These are phyloP conservation scores for Xylariaceae sp. DNA, from an alignment of 2,329 filamentous ascomycete genomes.

Conservation along the genomic window DNA sequence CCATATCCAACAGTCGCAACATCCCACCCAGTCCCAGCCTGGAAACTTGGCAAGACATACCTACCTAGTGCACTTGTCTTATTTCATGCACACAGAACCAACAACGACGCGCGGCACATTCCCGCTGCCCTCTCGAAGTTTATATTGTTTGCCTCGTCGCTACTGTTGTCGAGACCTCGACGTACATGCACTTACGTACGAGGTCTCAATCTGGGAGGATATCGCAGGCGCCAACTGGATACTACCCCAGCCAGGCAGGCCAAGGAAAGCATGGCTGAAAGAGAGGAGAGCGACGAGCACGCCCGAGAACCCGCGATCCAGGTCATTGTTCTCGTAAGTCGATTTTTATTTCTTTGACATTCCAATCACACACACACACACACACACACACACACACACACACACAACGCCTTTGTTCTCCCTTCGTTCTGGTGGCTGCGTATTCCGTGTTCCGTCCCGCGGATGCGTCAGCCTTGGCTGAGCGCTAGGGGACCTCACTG, in stretches of 20 bases:
- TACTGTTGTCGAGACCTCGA: no score
- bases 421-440: conserved; percentile 3
- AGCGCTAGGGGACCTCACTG: conserved; percentile 11
- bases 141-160: no score
- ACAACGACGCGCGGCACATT: no score
- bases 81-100: no score
- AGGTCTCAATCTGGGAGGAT: not conserved
- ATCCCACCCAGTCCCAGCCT: not conserved
- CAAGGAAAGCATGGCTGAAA: conserved; percentile 10
- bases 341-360: conserved; percentile 7
- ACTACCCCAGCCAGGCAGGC: conserved; percentile 1
- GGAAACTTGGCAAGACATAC: not conserved
- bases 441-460: conserved; percentile 2
- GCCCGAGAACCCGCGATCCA: conserved; percentile 51
- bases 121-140: no score
- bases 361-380: not conserved
- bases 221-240: no score
- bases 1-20: not conserved
- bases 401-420: conserved; percentile 13
- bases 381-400: no score
- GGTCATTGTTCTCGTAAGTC: conserved; percentile 68
- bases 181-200: not conserved
- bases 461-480: conserved; percentile 1
- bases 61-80: no score
- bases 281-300: conserved; percentile 17